phyloP scores from a whole-genome alignment of 1,284 basidiomycete genomes.

The Peniophora sp. region DNA sequence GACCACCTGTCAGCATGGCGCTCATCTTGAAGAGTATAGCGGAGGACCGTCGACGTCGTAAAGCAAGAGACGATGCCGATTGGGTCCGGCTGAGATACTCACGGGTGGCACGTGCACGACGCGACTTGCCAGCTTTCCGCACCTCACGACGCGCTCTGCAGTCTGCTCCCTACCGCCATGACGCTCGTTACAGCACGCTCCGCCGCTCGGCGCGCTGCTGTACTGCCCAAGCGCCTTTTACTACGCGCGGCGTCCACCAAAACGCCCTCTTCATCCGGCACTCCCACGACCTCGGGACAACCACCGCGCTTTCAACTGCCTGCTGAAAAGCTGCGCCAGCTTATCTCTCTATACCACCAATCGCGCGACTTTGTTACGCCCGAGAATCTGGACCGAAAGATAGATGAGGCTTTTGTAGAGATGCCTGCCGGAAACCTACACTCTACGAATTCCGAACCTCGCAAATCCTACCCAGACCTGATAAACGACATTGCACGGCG shows the following conservation, averaged over 20 bases:
- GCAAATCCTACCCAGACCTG: constrained; percentile 8
- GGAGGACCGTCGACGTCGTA: too few relatives aligned
- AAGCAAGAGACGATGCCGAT: too few relatives aligned
- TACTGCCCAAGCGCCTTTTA: background rate
- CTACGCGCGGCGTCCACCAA: background rate
- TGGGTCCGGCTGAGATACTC: too few relatives aligned
- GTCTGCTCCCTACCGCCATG: too few relatives aligned
- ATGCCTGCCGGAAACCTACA: constrained; percentile 6
- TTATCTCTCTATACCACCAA: constrained; percentile 68
- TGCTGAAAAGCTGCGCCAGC: constrained; percentile 58
- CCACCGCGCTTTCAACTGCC: constrained; percentile 26
- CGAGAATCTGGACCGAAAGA: constrained; percentile 55
- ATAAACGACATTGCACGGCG: constrained; percentile 6
- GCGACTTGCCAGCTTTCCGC: too few relatives aligned
- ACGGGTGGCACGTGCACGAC: too few relatives aligned
- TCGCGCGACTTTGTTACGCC: constrained; percentile 55
- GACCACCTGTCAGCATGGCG: too few relatives aligned
- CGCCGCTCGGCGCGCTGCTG: background rate
- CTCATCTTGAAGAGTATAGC: too few relatives aligned
- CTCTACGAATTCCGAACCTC: constrained; percentile 11
- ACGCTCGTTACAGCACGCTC: too few relatives aligned
- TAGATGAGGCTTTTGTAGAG: constrained; percentile 50
- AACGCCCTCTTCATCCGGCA: constrained; percentile 13
- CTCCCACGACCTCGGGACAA: constrained; percentile 14
- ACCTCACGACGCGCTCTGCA: too few relatives aligned